Evolutionary conservation across 257 asterid genomes (phyloP).

Genomic region (Vinca minor): DNA sequence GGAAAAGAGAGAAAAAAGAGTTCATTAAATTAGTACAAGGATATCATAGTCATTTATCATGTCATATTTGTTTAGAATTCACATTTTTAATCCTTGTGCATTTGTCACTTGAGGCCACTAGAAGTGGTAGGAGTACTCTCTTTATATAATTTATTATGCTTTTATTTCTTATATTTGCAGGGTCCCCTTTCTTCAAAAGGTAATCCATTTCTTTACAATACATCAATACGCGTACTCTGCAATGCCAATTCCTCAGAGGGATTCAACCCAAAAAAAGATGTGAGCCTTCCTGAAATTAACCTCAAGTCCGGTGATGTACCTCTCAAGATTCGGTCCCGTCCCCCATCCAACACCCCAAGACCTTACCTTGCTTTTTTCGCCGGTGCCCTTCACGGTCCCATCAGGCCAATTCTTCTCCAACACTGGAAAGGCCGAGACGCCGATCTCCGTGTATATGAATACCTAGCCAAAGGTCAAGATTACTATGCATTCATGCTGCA

Average conservation of each 20-base stretch:
- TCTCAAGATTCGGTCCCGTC: slow-evolving; percentile 49
- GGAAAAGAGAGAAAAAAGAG: too few relatives aligned
- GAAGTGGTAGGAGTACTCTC: too few relatives aligned
- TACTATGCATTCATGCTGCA: slow-evolving; percentile 44
- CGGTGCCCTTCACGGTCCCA: slow-evolving; percentile 74
- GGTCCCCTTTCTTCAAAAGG: slow-evolving; percentile 58
- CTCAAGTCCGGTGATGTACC: slow-evolving; percentile 51
- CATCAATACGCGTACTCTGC: slow-evolving; percentile 83
- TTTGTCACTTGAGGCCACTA: too few relatives aligned
- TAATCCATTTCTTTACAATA: slow-evolving; percentile 54
- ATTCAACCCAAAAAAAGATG: slow-evolving; percentile 76
- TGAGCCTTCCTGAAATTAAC: slow-evolving; percentile 69
- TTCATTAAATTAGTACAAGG: too few relatives aligned
- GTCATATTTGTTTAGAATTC: too few relatives aligned
- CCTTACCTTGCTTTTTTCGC: slow-evolving; percentile 85
- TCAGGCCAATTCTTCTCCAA: slow-evolving; percentile 58
- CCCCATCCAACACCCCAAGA: slow-evolving; percentile 29
- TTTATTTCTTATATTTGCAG: too few relatives aligned
- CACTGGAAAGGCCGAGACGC: slow-evolving; percentile 69
- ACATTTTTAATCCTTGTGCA: too few relatives aligned
- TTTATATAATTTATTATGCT: too few relatives aligned
- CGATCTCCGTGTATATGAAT: slow-evolving; percentile 49
- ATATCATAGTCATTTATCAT: too few relatives aligned
- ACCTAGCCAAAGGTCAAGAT: slow-evolving; percentile 44
- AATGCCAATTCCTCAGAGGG: slow-evolving; percentile 91